Evolutionary conservation across 441 rosid genomes (phyloP).

Genomic region (Viola pubescens): DNA sequence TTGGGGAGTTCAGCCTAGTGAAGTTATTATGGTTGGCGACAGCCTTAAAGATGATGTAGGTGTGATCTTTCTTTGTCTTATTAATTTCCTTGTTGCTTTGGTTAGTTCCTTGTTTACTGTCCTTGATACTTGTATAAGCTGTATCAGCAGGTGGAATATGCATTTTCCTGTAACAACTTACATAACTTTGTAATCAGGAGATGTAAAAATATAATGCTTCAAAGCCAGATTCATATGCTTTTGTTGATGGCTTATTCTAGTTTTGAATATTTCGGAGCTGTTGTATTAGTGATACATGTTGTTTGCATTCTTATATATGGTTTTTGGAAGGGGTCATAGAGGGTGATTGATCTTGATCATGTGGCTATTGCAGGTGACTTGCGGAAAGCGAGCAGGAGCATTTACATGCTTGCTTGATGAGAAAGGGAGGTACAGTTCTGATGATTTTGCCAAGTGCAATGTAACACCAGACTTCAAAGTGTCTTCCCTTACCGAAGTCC

Average conservation of each 20-base stretch:
- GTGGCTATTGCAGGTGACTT: slow-evolving; percentile 46
- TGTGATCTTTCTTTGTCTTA: background rate
- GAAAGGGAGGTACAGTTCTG: slow-evolving; percentile 47
- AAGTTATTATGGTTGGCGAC: slow-evolving; percentile 95
- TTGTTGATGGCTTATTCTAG: too few species aligned
- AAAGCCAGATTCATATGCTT: too few species aligned
- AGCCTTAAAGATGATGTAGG: slow-evolving; percentile 94
- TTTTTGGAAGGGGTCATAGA: background rate
- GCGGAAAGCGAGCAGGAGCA: slow-evolving; percentile 86
- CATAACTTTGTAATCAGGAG: too few species aligned
- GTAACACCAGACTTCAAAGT: slow-evolving; percentile 70
- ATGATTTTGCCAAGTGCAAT: slow-evolving; percentile 41
- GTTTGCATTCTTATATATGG: background rate
- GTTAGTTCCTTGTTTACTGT: background rate
- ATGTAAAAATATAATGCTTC: too few species aligned
- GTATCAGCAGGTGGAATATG: too few species aligned
- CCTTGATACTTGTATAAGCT: background rate
- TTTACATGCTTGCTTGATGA: slow-evolving; percentile 85
- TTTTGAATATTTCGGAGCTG: too few species aligned
- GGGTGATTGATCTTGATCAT: slow-evolving; percentile 10
- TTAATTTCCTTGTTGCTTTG: background rate
- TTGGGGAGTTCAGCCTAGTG: slow-evolving; percentile 70
- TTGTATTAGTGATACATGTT: too few species aligned
- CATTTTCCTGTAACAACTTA: too few species aligned
- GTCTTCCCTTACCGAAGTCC: slow-evolving; percentile 52